phyloP scores from a whole-genome alignment of 2,329 filamentous ascomycete genomes.

The Aspergillus ibericus region DNA sequence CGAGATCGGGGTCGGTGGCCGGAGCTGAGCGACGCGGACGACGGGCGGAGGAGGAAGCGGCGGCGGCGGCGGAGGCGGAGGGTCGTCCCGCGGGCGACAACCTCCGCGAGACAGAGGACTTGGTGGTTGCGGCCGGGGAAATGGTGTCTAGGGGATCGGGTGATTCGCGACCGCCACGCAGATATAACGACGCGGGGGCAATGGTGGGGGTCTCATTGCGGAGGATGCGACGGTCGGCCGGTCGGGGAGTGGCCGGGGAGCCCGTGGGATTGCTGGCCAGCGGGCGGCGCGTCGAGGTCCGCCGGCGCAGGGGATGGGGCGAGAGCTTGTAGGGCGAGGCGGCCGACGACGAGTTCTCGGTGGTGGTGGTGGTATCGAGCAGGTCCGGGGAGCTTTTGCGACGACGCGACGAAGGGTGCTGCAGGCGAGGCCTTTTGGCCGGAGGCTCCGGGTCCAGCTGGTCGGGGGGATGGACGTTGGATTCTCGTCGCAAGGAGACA shows the following conservation, averaged over 20 bases:
- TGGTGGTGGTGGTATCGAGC: constrained; percentile 30
- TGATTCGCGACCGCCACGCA: constrained; percentile 27
- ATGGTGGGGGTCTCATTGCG: constrained; percentile 18
- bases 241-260: constrained; percentile 1
- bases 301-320: background rate
- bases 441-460: constrained; percentile 21
- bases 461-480: constrained; percentile 17
- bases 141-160: constrained; percentile 30
- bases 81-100: constrained; percentile 8
- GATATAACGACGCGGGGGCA: constrained; percentile 18
- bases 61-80: constrained; percentile 6
- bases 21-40: constrained; percentile 4
- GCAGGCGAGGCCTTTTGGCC: constrained; percentile 29
- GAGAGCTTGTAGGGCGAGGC: constrained; percentile 16
- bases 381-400: constrained; percentile 37
- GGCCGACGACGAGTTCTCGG: constrained; percentile 9
- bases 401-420: constrained; percentile 20
- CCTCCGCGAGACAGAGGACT: constrained; percentile 1
- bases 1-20: background rate
- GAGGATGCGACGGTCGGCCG: constrained; percentile 15
- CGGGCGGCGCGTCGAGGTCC: constrained; percentile 5
- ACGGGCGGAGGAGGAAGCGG: constrained; percentile 17
- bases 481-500: constrained; percentile 34
- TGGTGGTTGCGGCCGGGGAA: constrained; percentile 17
- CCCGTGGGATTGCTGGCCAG: constrained; percentile 1